Percentiles rank a stretch among this genome's conserved stretches.
phyloP scores from a whole-genome alignment of 148 eudicot genomes.

The Bassia scoparia region DNA sequence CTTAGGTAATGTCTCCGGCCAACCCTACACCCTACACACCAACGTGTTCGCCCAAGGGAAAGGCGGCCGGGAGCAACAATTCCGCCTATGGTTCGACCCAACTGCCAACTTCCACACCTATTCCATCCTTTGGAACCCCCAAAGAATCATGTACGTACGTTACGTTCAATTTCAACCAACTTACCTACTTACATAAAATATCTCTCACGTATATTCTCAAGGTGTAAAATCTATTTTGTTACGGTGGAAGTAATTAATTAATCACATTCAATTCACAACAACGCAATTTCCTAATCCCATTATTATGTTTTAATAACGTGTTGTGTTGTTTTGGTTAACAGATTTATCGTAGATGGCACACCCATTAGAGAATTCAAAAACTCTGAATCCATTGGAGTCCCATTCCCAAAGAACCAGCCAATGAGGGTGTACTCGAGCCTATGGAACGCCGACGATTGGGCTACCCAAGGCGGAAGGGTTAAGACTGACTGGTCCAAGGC shows the following conservation, averaged over 20 bases:
- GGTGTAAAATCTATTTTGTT: no score
- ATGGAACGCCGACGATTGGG: constrained; percentile 39
- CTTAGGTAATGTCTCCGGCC: constrained; percentile 26
- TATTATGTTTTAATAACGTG: no score
- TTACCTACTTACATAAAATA: neutral
- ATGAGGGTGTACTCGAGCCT: constrained; percentile 36
- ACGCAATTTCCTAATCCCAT: no score
- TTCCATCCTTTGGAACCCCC: constrained; percentile 36
- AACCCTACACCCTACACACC: constrained; percentile 35
- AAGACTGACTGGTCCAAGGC: constrained; percentile 36
- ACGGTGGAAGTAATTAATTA: no score
- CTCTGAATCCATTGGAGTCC: constrained; percentile 24
- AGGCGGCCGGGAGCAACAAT: constrained; percentile 33
- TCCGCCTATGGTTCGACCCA: constrained; percentile 33
- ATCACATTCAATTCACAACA: no score
- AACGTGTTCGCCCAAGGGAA: constrained; percentile 26
- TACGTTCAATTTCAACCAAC: neutral
- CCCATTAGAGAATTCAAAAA: constrained; percentile 38
- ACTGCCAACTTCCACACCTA: constrained; percentile 31
- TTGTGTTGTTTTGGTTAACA: neutral
- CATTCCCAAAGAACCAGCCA: constrained; percentile 31
- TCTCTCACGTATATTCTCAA: neutral
- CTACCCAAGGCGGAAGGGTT: constrained; percentile 32
- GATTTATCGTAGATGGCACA: constrained; percentile 31
- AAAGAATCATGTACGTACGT: constrained; percentile 23